These are phyloP conservation scores for Digitaria exilis DNA, from an alignment of 202 grass and related monocot species.

Conservation along the genomic window DNA sequence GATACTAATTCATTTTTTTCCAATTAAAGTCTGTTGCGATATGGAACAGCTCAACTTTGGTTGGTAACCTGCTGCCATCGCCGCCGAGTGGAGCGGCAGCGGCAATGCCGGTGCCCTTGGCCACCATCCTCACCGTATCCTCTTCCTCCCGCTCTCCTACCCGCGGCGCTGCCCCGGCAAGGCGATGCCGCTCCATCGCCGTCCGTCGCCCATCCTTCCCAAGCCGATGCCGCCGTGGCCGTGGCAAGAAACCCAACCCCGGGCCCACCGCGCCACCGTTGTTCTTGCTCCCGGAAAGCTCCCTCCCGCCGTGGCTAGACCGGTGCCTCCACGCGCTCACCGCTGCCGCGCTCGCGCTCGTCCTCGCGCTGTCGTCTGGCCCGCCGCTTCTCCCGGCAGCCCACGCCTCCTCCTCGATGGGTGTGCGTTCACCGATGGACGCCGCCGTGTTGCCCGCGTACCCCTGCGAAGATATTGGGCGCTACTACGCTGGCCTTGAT, in stretches of 20 bases:
- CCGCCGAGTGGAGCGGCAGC: background rate
- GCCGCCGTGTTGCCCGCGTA: slow-evolving; percentile 12
- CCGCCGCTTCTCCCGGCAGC: background rate
- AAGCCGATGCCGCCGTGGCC: background rate
- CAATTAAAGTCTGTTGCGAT: background rate
- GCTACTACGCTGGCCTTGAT: slow-evolving; percentile 48
- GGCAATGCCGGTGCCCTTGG: slow-evolving; percentile 18
- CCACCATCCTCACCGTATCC: background rate
- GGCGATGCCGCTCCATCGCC: background rate
- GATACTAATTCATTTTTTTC: too few relatives aligned
- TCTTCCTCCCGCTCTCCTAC: background rate
- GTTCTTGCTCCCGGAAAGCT: background rate
- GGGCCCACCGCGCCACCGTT: background rate
- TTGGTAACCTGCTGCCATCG: background rate
- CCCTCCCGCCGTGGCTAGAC: background rate
- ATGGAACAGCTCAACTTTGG: background rate
- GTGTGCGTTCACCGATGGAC: background rate
- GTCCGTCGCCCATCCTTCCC: background rate
- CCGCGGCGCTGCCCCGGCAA: background rate
- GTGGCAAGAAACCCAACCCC: background rate
- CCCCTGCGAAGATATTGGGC: slow-evolving; percentile 56
- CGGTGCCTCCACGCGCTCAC: slow-evolving; percentile 20
- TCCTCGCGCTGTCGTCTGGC: background rate
- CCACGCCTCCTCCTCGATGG: background rate
- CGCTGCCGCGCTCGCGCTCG: background rate